These are phyloP conservation scores for Blastomyces gilchristii DNA, from an alignment of 2,329 filamentous ascomycete species.

Conservation along the genomic window DNA sequence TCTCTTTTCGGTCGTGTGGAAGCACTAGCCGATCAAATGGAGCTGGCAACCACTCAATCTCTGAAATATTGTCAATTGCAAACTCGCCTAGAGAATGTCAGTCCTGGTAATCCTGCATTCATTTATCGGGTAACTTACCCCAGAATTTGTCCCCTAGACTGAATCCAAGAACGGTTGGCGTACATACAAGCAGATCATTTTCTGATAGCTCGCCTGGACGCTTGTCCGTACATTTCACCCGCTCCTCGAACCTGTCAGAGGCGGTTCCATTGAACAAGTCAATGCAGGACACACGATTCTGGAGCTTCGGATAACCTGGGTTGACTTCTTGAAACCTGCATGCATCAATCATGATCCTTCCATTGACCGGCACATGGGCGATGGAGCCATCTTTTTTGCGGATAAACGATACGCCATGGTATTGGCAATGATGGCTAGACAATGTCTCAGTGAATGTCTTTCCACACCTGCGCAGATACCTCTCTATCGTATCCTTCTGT, in stretches of 20 bases:
- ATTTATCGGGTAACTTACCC: neutral
- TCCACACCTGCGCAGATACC: constrained; percentile 20
- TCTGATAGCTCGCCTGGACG: neutral
- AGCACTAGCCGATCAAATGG: neutral
- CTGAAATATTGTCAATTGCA: neutral
- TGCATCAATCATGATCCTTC: neutral
- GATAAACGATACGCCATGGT: constrained; percentile 24
- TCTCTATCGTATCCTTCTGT: constrained; percentile 15
- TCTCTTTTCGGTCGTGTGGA: neutral
- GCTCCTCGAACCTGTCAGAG: neutral
- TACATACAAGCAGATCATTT: neutral
- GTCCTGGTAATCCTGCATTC: neutral
- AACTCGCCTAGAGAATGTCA: neutral
- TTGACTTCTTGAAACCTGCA: neutral
- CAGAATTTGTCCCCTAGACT: neutral
- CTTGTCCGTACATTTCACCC: neutral
- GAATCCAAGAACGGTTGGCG: neutral
- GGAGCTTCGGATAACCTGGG: neutral
- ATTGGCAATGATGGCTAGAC: constrained; percentile 22
- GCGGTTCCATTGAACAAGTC: neutral
- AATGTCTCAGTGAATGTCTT: constrained; percentile 22
- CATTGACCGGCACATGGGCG: neutral
- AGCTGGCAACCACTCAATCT: neutral
- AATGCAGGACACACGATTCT: neutral
- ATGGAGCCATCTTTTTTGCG: neutral